These are phyloP conservation scores for Globisporangium polare DNA, from an alignment of 352 stramenopile species.

Conservation along the genomic window DNA sequence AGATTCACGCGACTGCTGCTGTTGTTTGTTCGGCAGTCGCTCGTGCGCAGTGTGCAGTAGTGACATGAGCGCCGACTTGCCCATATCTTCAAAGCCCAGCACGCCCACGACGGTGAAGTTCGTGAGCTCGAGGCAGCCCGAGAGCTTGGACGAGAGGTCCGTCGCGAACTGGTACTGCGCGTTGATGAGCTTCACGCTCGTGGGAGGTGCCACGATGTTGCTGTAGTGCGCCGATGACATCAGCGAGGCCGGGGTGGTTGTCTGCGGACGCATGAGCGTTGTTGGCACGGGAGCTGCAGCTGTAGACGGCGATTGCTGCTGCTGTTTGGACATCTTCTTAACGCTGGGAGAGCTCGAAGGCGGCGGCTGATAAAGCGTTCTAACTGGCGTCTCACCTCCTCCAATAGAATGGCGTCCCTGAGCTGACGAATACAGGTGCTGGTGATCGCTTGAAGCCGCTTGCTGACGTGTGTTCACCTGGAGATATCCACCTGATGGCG, in stretches of 20 bases:
- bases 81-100: constrained; percentile 59
- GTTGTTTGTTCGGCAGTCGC: not conserved
- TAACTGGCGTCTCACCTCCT: not conserved
- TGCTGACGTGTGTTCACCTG: constrained; percentile 16
- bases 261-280: constrained; percentile 14
- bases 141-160: constrained; percentile 49
- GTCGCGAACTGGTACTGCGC: constrained; percentile 57
- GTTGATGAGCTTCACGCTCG: constrained; percentile 55
- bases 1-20: constrained; percentile 9
- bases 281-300: not conserved
- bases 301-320: not conserved
- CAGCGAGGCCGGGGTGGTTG: constrained; percentile 1
- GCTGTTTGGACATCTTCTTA: constrained; percentile 12
- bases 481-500: constrained; percentile 6
- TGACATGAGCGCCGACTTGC: constrained; percentile 73
- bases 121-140: constrained; percentile 55
- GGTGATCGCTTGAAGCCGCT: not conserved
- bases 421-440: not conserved
- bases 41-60: constrained; percentile 23
- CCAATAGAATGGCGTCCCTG: constrained; percentile 6
- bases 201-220: constrained; percentile 18
- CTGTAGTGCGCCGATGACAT: constrained; percentile 2
- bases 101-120: constrained; percentile 70
- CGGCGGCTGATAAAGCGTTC: constrained; percentile 15
- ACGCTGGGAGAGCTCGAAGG: constrained; percentile 15